These are phyloP conservation scores for Inga leiocalycina DNA, from an alignment of 306 rosid species.

Conservation along the genomic window DNA sequence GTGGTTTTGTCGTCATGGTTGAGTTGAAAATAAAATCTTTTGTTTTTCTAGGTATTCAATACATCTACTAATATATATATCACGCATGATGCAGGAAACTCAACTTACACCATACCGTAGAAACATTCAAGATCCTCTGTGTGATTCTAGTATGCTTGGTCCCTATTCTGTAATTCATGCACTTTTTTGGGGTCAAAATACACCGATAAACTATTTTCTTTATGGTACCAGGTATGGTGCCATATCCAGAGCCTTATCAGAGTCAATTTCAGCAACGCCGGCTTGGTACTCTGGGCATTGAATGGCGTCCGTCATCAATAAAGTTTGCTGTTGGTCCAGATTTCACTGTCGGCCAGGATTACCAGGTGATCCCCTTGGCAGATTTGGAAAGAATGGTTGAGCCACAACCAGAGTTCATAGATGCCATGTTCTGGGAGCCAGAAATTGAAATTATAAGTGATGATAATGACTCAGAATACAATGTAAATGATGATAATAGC, in stretches of 20 bases:
- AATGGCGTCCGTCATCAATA: slow-evolving; percentile 79
- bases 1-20: slow-evolving; percentile 27
- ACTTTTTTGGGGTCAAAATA: slow-evolving; percentile 1
- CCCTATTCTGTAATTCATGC: slow-evolving; percentile 30
- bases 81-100: slow-evolving; percentile 64
- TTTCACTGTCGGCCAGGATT: slow-evolving; percentile 60
- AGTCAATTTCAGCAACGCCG: slow-evolving; percentile 78
- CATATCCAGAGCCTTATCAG: slow-evolving; percentile 92
- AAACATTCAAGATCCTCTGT: slow-evolving; percentile 84
- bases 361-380: slow-evolving; percentile 74
- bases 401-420: slow-evolving; percentile 74
- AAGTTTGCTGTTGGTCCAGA: slow-evolving; percentile 70
- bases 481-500: slow-evolving; percentile 68
- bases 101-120: slow-evolving; percentile 71
- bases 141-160: slow-evolving; percentile 76
- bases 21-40: slow-evolving; percentile 16
- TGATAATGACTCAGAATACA: slow-evolving; percentile 82
- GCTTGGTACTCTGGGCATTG: slow-evolving; percentile 84
- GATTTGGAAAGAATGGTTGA: slow-evolving; percentile 83
- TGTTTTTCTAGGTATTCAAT: slow-evolving; percentile 6
- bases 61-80: slow-evolving; percentile 16
- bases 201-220: slow-evolving; percentile 24
- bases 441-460: slow-evolving; percentile 71
- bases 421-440: slow-evolving; percentile 84
- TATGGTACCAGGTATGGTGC: slow-evolving; percentile 67